phyloP scores from a whole-genome alignment of 2,329 filamentous ascomycete species.

The Ceratocystis huliohia region DNA sequence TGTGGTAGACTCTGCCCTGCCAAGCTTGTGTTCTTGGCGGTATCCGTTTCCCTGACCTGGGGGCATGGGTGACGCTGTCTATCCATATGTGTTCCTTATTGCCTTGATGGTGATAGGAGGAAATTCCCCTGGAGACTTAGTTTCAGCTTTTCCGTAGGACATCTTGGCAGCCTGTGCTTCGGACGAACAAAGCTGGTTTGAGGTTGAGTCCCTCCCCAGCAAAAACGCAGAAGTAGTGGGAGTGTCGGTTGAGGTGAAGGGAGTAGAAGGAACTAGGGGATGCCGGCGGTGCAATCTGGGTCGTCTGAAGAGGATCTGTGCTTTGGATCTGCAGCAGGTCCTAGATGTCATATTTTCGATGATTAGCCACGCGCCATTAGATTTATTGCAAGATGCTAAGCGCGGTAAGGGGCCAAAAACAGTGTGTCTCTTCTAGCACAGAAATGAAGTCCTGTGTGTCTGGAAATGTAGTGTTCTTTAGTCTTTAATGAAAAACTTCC shows the following conservation, averaged over 20 bases:
- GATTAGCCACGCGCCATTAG: neutral
- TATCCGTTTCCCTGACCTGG: neutral
- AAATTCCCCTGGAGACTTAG: neutral
- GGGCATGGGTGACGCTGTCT: neutral
- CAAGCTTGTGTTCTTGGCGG: neutral
- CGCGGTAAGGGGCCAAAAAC: too few species aligned
- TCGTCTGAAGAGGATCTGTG: slow-evolving; percentile 4
- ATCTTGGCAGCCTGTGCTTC: slow-evolving; percentile 7
- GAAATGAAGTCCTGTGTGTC: neutral
- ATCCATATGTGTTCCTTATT: neutral
- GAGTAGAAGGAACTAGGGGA: neutral
- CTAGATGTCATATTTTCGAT: neutral
- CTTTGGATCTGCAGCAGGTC: neutral
- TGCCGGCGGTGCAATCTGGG: neutral
- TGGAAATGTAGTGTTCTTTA: neutral
- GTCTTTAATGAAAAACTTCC: neutral
- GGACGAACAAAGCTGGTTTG: slow-evolving; percentile 3
- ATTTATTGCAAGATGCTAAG: too few species aligned
- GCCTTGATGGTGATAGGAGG: slow-evolving; percentile 5
- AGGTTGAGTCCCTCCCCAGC: neutral
- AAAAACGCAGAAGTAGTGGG: neutral
- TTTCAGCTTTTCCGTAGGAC: slow-evolving; percentile 2
- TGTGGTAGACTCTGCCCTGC: neutral
- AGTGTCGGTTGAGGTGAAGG: neutral
- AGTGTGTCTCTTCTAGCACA: too few species aligned